Percentiles rank a stretch among this genome's conserved stretches.
These are phyloP conservation scores for Quercus engelmannii DNA, from an alignment of 306 rosid species.

Conservation along the genomic window DNA sequence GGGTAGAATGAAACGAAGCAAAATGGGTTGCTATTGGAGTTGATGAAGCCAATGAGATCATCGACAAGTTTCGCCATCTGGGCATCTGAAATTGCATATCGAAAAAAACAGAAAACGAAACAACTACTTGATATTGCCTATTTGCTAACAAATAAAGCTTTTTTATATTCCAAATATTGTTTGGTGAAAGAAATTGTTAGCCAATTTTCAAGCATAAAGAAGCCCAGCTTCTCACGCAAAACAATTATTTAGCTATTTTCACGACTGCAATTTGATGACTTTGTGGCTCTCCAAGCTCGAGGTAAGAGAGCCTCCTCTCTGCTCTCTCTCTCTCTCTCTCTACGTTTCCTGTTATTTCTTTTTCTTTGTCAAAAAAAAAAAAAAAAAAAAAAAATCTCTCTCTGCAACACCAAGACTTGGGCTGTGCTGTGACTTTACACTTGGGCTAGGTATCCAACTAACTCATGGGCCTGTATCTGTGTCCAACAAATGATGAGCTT, in stretches of 20 bases:
- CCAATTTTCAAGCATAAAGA: not conserved
- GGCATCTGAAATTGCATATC: constrained; percentile 42
- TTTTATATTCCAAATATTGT: not conserved
- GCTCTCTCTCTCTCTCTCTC: too few relatives aligned
- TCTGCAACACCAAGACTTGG: not conserved
- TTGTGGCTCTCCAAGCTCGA: not conserved
- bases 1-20: constrained; percentile 63
- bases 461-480: not conserved
- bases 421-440: not conserved
- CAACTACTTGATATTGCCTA: too few relatives aligned
- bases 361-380: too few relatives aligned
- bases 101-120: not conserved
- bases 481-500: not conserved
- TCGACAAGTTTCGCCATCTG: constrained; percentile 50
- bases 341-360: not conserved
- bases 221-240: not conserved
- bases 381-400: too few relatives aligned
- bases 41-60: constrained; percentile 35
- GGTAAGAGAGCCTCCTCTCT: not conserved
- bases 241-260: not conserved
- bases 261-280: not conserved
- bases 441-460: not conserved
- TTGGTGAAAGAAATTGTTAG: not conserved
- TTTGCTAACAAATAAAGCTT: not conserved
- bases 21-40: constrained; percentile 15